Evolutionary conservation across 129 eudicot genomes (phyloP).

Genomic region (Helianthus tuberosus): DNA sequence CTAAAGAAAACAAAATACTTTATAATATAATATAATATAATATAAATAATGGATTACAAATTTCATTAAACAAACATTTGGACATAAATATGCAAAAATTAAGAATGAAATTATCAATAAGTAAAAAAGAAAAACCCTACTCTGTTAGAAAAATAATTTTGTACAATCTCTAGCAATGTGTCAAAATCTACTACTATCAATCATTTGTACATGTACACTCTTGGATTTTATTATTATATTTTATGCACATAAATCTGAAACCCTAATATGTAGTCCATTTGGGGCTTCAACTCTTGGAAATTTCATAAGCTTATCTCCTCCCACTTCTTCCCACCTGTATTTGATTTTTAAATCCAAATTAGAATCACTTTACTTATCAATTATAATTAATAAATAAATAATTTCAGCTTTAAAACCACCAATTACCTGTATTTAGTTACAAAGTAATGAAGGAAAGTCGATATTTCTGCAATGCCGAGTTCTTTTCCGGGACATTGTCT

Average conservation of each 20-base stretch:
- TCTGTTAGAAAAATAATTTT: slow-evolving; percentile 45
- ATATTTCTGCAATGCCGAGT: slow-evolving; percentile 42
- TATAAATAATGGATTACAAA: background rate
- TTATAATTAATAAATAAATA: background rate
- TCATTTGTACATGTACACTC: slow-evolving; percentile 45
- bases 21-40: slow-evolving; percentile 6
- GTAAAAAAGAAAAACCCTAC: background rate
- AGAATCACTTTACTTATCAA: background rate
- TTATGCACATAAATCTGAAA: slow-evolving; percentile 50
- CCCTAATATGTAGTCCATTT: slow-evolving; percentile 80
- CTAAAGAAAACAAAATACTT: background rate
- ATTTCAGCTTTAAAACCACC: background rate
- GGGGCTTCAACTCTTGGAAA: slow-evolving; percentile 99
- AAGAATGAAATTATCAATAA: background rate
- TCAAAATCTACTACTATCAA: slow-evolving; percentile 43
- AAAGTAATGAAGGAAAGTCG: slow-evolving; percentile 68
- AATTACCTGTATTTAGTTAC: slow-evolving; percentile 34
- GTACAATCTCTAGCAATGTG: slow-evolving; percentile 37
- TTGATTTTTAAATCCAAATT: background rate
- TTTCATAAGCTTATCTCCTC: slow-evolving; percentile 81
- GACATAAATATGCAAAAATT: background rate
- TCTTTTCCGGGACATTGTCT: slow-evolving; percentile 74
- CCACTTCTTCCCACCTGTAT: slow-evolving; percentile 93
- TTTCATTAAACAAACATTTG: background rate
- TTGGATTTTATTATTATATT: slow-evolving; percentile 24